Evolutionary conservation across 331 rosid genomes (phyloP).

Genomic region (Telfairia occidentalis): DNA sequence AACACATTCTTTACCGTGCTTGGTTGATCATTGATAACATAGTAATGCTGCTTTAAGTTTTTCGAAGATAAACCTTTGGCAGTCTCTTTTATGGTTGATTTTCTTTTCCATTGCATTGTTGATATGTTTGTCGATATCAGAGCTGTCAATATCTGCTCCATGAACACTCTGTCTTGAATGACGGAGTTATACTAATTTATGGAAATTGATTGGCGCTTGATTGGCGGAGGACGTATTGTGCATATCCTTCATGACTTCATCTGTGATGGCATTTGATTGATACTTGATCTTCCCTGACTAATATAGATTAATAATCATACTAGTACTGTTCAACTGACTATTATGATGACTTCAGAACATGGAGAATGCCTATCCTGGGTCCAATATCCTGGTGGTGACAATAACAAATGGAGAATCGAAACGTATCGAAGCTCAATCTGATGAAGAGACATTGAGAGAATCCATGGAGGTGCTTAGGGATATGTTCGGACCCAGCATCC

Average conservation of each 20-base stretch:
- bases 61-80: background rate
- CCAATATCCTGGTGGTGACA: slow-evolving; percentile 86
- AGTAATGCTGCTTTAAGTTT: background rate
- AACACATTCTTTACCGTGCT: background rate
- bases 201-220: background rate
- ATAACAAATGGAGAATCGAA: slow-evolving; percentile 86
- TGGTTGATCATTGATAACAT: background rate
- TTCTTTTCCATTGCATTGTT: background rate
- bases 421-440: slow-evolving; percentile 83
- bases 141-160: slow-evolving; percentile 4
- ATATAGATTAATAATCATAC: background rate
- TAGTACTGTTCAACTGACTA: background rate
- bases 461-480: slow-evolving; percentile 74
- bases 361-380: slow-evolving; percentile 94
- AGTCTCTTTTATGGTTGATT: background rate
- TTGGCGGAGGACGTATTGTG: background rate
- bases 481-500: slow-evolving; percentile 74
- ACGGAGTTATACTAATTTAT: background rate
- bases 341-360: slow-evolving; percentile 60
- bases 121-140: background rate
- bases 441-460: slow-evolving; percentile 60
- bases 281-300: background rate
- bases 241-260: background rate
- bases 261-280: background rate
- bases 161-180: background rate